Base-by-base conservation (phyloP, 2,329 filamentous ascomycete genomes). In the Pyrenophora seminiperda region DNA sequence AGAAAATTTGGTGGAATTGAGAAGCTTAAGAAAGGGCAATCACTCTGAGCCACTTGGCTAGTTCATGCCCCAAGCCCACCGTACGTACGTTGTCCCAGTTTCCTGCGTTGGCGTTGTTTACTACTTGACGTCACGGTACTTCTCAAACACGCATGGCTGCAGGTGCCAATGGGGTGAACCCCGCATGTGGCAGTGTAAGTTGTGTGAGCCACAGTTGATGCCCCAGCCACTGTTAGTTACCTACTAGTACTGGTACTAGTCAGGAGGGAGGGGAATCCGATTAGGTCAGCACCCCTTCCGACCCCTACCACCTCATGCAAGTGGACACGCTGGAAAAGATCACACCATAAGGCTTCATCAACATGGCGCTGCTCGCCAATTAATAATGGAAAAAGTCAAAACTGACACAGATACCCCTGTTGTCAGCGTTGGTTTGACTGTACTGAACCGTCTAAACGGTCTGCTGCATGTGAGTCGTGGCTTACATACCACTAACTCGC, bases 111-210 rank as follows among this genome's bases (percentile, higher is more conserved):
- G 32, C 33, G 40, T 32, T 29, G 27, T 14, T 20, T 13, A 29
- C 41, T 5, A 20, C 22, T 20, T 43, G 41, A 44, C 41, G 41
- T 44, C 41, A 44, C 41, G 18, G 29, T 13, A 41, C 31, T 43
- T 17, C 22, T 14, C 14, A 34, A 27, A 34, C 41, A 19, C 41
- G 20, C 41, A 27, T 14, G 34, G 31, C 39, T 41, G 39, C 40
- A 42, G 14, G n/a, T 41, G 24, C 7, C 20, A 27, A 14, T 9
- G 18, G 32, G 20, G 24, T 13, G 14, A 36, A 44, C 41, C 41
- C 41, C 41, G 41, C 41, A 36, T 32, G 15, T 44, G 41, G 41
- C 41, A 44, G 41, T 27, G 24, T 27, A 27, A 27, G 24, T 10
- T 27, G 20, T 36, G 32, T 29, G 14, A 44, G 41, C 41, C 41